These are phyloP conservation scores for Dalbergia oliveri DNA, from an alignment of 306 rosid genomes.

Conservation along the genomic window DNA sequence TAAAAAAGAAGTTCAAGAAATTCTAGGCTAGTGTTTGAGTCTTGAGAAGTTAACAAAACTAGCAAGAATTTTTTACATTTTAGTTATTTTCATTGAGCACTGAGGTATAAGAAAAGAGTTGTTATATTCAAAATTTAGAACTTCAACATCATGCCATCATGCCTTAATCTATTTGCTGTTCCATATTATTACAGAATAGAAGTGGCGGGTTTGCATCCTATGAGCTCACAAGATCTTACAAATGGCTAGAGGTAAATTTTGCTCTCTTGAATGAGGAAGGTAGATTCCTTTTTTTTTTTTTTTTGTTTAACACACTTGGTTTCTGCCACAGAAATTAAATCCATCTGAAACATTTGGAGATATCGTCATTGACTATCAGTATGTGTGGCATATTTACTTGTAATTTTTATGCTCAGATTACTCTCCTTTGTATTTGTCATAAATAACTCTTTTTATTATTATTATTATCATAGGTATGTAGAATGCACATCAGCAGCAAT, in stretches of 20 bases:
- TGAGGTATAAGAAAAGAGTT: not conserved
- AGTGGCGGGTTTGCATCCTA: conserved; percentile 87
- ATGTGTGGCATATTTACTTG: conserved; percentile 41
- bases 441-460: not conserved
- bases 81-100: not conserved
- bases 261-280: not conserved
- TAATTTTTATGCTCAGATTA: not conserved
- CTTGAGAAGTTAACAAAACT: not conserved
- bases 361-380: conserved; percentile 76
- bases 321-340: conserved; percentile 63
- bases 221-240: conserved; percentile 83
- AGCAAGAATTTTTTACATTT: no score
- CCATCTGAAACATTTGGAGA: conserved; percentile 75
- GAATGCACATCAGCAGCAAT: conserved; percentile 79
- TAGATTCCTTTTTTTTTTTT: conserved; percentile 7
- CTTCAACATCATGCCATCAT: conserved; percentile 14
- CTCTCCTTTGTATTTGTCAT: not conserved
- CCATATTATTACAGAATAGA: conserved; percentile 54
- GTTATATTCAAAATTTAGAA: conserved; percentile 16
- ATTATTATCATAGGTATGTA: conserved; percentile 53
- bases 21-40: not conserved
- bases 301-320: conserved; percentile 33
- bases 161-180: conserved; percentile 6
- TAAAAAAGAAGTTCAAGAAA: not conserved
- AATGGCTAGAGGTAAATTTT: conserved; percentile 70